These are phyloP conservation scores for Boletus pseudopeckii DNA, from an alignment of 768 basidiomycete species.

Conservation along the genomic window DNA sequence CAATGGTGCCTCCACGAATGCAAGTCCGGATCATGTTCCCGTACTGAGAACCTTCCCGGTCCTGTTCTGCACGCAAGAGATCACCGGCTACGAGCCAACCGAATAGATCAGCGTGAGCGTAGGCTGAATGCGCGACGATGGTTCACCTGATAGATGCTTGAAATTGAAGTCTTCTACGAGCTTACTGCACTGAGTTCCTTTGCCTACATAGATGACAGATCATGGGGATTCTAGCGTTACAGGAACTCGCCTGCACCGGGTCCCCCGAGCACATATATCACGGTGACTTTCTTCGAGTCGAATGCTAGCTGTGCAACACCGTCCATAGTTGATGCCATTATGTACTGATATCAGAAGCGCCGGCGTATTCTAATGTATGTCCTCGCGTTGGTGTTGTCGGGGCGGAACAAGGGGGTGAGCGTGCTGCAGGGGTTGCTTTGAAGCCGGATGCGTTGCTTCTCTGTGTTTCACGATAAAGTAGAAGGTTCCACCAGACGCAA, in stretches of 20 bases:
- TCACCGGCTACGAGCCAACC: slow-evolving; percentile 72
- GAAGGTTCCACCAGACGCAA: slow-evolving; percentile 57
- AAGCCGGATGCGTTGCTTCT: slow-evolving; percentile 57
- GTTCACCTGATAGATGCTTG: slow-evolving; percentile 86
- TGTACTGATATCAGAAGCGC: not conserved
- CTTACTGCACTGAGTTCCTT: slow-evolving; percentile 89
- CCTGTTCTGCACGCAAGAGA: slow-evolving; percentile 91
- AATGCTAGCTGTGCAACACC: slow-evolving; percentile 40
- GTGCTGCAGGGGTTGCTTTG: slow-evolving; percentile 54
- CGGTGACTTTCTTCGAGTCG: slow-evolving; percentile 69
- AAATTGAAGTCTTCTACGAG: slow-evolving; percentile 86
- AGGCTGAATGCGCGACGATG: not conserved
- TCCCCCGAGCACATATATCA: slow-evolving; percentile 94
- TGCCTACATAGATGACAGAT: slow-evolving; percentile 51
- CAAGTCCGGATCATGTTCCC: slow-evolving; percentile 82
- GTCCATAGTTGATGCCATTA: slow-evolving; percentile 15
- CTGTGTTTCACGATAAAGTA: slow-evolving; percentile 52
- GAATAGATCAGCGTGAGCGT: slow-evolving; percentile 8
- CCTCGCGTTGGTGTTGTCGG: slow-evolving; percentile 36
- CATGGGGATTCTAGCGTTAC: slow-evolving; percentile 1
- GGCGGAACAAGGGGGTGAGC: slow-evolving; percentile 68
- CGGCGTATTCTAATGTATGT: slow-evolving; percentile 8
- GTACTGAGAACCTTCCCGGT: slow-evolving; percentile 76
- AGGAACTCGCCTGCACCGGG: slow-evolving; percentile 79
- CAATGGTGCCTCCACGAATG: slow-evolving; percentile 90